These are phyloP conservation scores for Diplodia sapinea DNA, from an alignment of 2,329 filamentous ascomycete genomes.

Conservation along the genomic window DNA sequence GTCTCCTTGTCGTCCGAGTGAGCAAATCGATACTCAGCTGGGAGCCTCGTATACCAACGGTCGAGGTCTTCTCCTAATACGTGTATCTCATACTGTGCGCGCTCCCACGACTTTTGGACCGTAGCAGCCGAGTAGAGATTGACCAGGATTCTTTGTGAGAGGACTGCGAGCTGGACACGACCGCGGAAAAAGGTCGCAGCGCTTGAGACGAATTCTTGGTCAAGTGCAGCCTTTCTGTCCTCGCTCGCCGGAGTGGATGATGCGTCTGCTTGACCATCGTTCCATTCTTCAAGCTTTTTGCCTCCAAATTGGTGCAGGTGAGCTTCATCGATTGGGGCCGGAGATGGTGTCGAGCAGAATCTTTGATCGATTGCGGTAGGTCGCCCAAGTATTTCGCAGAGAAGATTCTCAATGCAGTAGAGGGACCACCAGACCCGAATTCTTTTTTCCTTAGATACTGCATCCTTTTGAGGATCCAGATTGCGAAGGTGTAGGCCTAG, in stretches of 20 bases:
- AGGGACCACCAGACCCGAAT: conserved; percentile 50
- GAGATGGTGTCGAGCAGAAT: conserved; percentile 42
- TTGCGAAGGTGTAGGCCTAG: conserved; percentile 49
- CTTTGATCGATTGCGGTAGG: conserved; percentile 42
- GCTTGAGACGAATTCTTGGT: neutral
- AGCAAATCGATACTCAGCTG: conserved; percentile 40
- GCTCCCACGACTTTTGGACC: conserved; percentile 43
- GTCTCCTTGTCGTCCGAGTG: neutral
- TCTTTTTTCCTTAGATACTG: conserved; percentile 43
- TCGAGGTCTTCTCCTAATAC: conserved; percentile 42
- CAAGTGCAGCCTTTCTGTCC: neutral
- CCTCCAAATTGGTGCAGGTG: neutral
- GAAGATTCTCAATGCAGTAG: conserved; percentile 44
- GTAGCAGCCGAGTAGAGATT: conserved; percentile 43
- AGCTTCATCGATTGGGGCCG: conserved; percentile 40
- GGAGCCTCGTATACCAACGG: conserved; percentile 42
- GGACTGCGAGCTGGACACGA: conserved; percentile 37
- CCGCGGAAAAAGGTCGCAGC: conserved; percentile 29
- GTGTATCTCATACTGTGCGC: conserved; percentile 42
- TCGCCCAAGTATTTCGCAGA: conserved; percentile 48
- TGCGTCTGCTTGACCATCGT: neutral
- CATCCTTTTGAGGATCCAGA: conserved; percentile 37
- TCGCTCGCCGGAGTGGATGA: neutral
- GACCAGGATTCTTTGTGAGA: conserved; percentile 42
- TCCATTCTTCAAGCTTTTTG: conserved; percentile 6